phyloP scores from a whole-genome alignment of 352 stramenopile species.

The Phytopythium helicoides region DNA sequence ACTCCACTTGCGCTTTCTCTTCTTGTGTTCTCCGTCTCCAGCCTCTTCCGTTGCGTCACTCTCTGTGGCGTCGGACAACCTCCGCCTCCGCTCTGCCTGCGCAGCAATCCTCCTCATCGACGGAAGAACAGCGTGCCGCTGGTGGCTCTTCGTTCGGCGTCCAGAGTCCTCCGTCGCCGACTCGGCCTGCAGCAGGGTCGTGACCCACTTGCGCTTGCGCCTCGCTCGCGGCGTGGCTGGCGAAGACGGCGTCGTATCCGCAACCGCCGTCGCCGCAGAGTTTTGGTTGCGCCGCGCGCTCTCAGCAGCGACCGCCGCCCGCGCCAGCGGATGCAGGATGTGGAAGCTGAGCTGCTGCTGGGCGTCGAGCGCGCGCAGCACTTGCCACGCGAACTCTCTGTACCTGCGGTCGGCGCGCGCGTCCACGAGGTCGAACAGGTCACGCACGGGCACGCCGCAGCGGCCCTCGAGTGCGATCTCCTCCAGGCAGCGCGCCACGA shows the following conservation, averaged over 20 bases:
- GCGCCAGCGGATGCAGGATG: constrained; percentile 41
- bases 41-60: not conserved
- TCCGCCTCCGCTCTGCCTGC: constrained; percentile 30
- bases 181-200: constrained; percentile 32
- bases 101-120: constrained; percentile 48
- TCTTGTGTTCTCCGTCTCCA: constrained; percentile 1
- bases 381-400: constrained; percentile 56
- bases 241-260: constrained; percentile 9
- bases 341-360: constrained; percentile 56
- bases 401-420: constrained; percentile 47
- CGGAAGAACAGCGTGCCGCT: constrained; percentile 38
- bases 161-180: constrained; percentile 2
- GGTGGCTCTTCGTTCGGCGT: constrained; percentile 18
- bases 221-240: constrained; percentile 5
- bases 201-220: constrained; percentile 76
- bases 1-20: constrained; percentile 5
- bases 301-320: not conserved
- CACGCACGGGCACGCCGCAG: constrained; percentile 57
- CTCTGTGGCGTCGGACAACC: constrained; percentile 20
- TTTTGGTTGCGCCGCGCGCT: not conserved
- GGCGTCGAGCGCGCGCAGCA: constrained; percentile 50
- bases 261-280: not conserved
- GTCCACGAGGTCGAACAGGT: constrained; percentile 63
- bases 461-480: constrained; percentile 78
- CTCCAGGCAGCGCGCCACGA: constrained; percentile 75